phyloP scores from a whole-genome alignment of 2,329 filamentous ascomycete genomes.

The Triangularia verruculosa region DNA sequence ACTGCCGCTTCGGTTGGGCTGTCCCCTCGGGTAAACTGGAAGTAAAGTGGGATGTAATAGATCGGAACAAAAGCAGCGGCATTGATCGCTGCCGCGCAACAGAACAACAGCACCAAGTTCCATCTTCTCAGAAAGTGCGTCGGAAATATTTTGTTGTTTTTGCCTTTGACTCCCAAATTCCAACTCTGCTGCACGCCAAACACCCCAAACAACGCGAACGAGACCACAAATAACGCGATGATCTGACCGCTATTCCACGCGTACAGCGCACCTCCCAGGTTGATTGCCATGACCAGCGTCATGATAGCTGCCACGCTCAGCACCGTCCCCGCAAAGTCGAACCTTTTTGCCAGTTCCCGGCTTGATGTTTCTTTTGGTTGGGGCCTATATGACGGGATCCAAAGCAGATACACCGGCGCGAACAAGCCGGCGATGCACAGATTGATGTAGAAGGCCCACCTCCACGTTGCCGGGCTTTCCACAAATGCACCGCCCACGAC shows the following conservation, averaged over 20 bases:
- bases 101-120: slow-evolving; percentile 42
- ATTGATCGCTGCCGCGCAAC: slow-evolving; percentile 30
- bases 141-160: slow-evolving; percentile 43
- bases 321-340: slow-evolving; percentile 46
- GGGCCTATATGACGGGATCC: slow-evolving; percentile 29
- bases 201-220: slow-evolving; percentile 40
- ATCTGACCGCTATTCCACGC: slow-evolving; percentile 44
- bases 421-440: slow-evolving; percentile 44
- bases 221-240: slow-evolving; percentile 46
- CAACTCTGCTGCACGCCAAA: slow-evolving; percentile 42
- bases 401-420: slow-evolving; percentile 31
- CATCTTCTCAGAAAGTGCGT: slow-evolving; percentile 41
- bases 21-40: slow-evolving; percentile 46
- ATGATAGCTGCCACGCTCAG: slow-evolving; percentile 41
- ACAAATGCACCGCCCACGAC: slow-evolving; percentile 48
- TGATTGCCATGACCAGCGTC: slow-evolving; percentile 46
- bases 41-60: slow-evolving; percentile 52
- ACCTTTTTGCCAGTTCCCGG: slow-evolving; percentile 12
- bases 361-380: slow-evolving; percentile 4
- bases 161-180: slow-evolving; percentile 39
- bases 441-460: slow-evolving; percentile 56
- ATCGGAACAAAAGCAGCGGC: slow-evolving; percentile 32
- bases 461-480: slow-evolving; percentile 42
- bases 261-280: slow-evolving; percentile 49
- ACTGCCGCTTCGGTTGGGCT: slow-evolving; percentile 36